phyloP scores from a whole-genome alignment of 257 asterid species.

The Buddleja alternifolia region DNA sequence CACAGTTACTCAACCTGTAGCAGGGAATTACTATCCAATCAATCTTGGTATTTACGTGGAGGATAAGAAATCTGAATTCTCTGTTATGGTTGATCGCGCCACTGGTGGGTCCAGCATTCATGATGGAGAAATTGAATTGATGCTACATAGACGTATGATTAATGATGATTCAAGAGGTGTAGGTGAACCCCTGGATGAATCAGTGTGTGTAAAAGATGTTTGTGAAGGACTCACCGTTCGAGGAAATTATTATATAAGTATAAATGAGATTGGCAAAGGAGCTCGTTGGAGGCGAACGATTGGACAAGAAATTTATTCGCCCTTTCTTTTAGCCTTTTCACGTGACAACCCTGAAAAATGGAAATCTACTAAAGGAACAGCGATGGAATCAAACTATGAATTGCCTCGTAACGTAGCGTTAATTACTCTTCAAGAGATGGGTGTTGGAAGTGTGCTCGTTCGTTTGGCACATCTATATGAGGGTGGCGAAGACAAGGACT shows the following conservation, averaged over 20 bases:
- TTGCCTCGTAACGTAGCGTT: constrained; percentile 77
- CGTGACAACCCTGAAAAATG: constrained; percentile 64
- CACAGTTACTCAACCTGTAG: constrained; percentile 82
- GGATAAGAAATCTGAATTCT: constrained; percentile 70
- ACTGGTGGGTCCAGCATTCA: constrained; percentile 81
- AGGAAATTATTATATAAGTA: constrained; percentile 67
- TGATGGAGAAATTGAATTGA: constrained; percentile 86
- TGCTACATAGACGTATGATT: constrained; percentile 84
- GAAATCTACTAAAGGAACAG: constrained; percentile 59
- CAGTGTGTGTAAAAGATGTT: constrained; percentile 49
- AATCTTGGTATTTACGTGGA: constrained; percentile 69
- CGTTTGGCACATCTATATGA: constrained; percentile 89
- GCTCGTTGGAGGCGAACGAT: constrained; percentile 83
- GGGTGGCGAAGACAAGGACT: constrained; percentile 77
- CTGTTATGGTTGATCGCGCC: constrained; percentile 87
- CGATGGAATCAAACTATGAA: constrained; percentile 68
- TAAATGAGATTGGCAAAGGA: constrained; percentile 61
- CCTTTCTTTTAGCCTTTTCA: constrained; percentile 74
- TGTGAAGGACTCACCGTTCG: constrained; percentile 85
- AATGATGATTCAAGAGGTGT: constrained; percentile 70
- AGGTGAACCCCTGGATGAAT: constrained; percentile 69
- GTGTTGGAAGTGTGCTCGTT: constrained; percentile 60
- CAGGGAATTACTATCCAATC: constrained; percentile 90
- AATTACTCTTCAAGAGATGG: constrained; percentile 78
- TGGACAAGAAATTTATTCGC: constrained; percentile 89